Base-by-base conservation (phyloP, 805 yeast genomes). In the Candida pseudofarinosa region DNA sequence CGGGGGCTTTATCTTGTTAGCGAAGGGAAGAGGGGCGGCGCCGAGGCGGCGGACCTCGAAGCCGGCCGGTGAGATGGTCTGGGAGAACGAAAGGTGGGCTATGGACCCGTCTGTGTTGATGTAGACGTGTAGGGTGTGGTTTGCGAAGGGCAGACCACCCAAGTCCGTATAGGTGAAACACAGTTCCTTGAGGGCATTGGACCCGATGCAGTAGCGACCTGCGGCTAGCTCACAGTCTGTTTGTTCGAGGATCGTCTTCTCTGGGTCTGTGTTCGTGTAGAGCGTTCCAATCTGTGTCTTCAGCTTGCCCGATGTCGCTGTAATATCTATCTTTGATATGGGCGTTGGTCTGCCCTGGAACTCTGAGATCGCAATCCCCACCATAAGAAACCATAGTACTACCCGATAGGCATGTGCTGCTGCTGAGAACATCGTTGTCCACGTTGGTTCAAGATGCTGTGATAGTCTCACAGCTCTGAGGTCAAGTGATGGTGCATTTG, bases 201-300 rank as follows among this genome's bases (percentile, higher is more conserved):
- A 65, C 10, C 73, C 71, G 36, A 67, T 37, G 38, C 66, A 62
- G 45, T 55, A 55, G 6, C 37, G 52, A 12, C 52, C 55, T 7
- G 17, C 32, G 4, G 37, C 38, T 8, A 43, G 3, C 14, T 26
- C 19, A 14, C 34, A 6, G 3, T 33, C 45, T 14, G 33, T 23
- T 31, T 44, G 36, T 19, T 33, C 19, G 39, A 55, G 58, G 7
- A 35, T 13, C 3, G 50, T 49, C 13, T 19, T 37, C 4, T 19
- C 33, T 13, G 32, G 31, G 1, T 36, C 47, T 4, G 34, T 33
- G 41, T 53, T 51, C 40, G 42, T 52, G 10, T 48, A 34, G 18
- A 23, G 10, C 6, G 28, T 23, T 23, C 10, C 28, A 23, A 23
- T 10, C 10, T 10, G 28, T 10, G 6, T 10, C 10, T 23, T 23